These are phyloP conservation scores for Erythrobasidium hasegawianum DNA, from an alignment of 1,284 basidiomycete species.

Conservation along the genomic window DNA sequence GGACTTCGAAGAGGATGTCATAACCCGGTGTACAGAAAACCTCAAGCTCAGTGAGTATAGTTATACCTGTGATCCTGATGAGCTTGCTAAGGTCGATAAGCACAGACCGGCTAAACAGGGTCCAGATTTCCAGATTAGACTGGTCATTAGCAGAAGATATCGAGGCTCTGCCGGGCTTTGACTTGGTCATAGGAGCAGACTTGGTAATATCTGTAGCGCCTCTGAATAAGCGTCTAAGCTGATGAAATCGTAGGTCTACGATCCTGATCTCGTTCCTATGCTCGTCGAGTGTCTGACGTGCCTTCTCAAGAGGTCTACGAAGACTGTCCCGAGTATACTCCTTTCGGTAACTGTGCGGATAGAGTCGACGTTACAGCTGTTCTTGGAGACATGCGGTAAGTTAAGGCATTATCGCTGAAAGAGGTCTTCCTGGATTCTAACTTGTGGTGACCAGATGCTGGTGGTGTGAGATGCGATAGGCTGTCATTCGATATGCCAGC, in stretches of 20 bases:
- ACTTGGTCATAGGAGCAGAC: slow-evolving; percentile 12
- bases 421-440: too few relatives aligned
- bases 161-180: not conserved
- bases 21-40: slow-evolving; percentile 3
- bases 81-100: not conserved
- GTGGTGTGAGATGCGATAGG: too few relatives aligned
- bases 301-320: not conserved
- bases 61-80: too few relatives aligned
- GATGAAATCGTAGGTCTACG: too few relatives aligned
- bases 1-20: slow-evolving; percentile 19
- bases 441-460: too few relatives aligned
- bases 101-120: not conserved
- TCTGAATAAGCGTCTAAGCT: not conserved
- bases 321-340: too few relatives aligned
- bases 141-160: slow-evolving; percentile 5
- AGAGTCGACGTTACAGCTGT: too few relatives aligned
- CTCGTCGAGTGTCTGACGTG: slow-evolving; percentile 9
- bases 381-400: too few relatives aligned
- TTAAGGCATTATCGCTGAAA: too few relatives aligned
- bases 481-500: too few relatives aligned
- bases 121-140: slow-evolving; percentile 9
- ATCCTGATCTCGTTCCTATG: slow-evolving; percentile 7
- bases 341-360: too few relatives aligned
- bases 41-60: slow-evolving; percentile 6
- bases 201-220: slow-evolving; percentile 3